Conservation (phyloP, 192 early-diverging fungal species). For the Backusella tarrabulga region DNA sequence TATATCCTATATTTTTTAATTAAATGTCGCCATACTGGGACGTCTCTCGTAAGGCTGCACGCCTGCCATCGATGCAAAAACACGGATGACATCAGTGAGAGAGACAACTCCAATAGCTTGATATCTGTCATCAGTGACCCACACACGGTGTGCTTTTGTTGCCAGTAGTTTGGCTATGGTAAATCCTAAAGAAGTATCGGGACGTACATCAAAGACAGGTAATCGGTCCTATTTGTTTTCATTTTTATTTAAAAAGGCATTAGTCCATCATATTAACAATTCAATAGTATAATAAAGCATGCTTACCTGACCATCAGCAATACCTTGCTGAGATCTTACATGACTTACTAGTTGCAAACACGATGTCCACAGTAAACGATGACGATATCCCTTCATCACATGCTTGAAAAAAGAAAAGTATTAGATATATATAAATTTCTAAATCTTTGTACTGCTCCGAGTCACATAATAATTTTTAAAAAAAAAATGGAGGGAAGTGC, state of each 20-base stretch:
- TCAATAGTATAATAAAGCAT: not conserved
- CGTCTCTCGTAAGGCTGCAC: not conserved
- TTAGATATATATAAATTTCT: slow-evolving; percentile 4
- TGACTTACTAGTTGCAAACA: slow-evolving; percentile 63
- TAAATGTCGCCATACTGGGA: not conserved
- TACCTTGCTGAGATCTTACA: slow-evolving; percentile 58
- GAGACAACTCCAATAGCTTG: slow-evolving; percentile 67
- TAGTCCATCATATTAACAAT: not conserved
- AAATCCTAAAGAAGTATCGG: slow-evolving; percentile 64
- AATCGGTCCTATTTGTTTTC: slow-evolving; percentile 46
- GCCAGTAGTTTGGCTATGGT: slow-evolving; percentile 74
- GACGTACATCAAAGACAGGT: slow-evolving; percentile 73
- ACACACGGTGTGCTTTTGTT: slow-evolving; percentile 79
- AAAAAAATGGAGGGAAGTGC: not conserved
- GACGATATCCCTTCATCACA: slow-evolving; percentile 35
- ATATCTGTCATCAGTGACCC: slow-evolving; percentile 63
- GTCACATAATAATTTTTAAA: slow-evolving; percentile 7
- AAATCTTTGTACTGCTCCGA: not conserved
- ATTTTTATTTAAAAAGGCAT: not conserved
- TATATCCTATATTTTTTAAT: not conserved
- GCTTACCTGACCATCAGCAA: slow-evolving; percentile 61
- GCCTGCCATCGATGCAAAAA: slow-evolving; percentile 10
- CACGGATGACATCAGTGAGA: slow-evolving; percentile 70
- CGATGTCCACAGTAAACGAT: slow-evolving; percentile 49
- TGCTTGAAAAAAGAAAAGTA: slow-evolving; percentile 13